These are phyloP conservation scores for Cystofilobasidium ferigula DNA, from an alignment of 768 basidiomycete species.

Conservation along the genomic window DNA sequence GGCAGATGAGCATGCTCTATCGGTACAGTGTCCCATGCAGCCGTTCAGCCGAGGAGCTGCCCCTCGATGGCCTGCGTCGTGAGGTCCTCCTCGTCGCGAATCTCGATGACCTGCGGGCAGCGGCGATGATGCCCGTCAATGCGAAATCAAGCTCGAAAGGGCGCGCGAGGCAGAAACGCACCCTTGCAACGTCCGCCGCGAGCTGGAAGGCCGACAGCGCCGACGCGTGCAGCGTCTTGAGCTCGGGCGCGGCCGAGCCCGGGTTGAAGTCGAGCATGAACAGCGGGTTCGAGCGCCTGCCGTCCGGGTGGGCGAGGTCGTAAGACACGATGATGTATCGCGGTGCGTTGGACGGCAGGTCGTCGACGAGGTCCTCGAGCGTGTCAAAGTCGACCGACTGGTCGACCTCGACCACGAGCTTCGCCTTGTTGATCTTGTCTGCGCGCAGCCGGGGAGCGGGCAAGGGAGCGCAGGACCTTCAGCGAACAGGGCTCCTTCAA, in stretches of 20 bases:
- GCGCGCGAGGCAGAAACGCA: background rate
- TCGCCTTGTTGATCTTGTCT: constrained; percentile 22
- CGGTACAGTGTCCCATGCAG: too few relatives aligned
- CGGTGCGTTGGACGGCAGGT: constrained; percentile 18
- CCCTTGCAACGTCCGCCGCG: background rate
- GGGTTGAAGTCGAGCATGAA: constrained; percentile 18
- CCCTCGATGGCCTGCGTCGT: constrained; percentile 14
- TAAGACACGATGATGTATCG: constrained; percentile 16
- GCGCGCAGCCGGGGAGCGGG: background rate
- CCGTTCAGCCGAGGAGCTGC: background rate
- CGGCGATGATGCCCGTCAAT: background rate
- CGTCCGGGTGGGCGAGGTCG: constrained; percentile 15
- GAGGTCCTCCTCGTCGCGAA: constrained; percentile 13
- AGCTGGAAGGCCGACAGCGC: constrained; percentile 8
- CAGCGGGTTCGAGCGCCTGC: constrained; percentile 11
- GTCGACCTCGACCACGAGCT: constrained; percentile 16
- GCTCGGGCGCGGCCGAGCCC: background rate
- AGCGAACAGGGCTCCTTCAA: background rate
- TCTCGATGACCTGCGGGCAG: constrained; percentile 22
- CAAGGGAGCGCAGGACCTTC: background rate
- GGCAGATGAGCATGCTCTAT: too few relatives aligned
- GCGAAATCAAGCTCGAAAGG: background rate
- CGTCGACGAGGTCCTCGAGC: constrained; percentile 21
- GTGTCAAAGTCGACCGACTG: background rate
- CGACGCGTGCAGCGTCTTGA: constrained; percentile 15